Percentiles rank a stretch among this genome's conserved stretches.
Conservation (phyloP, 805 yeast genomes). For the Starmerella floricola region DNA sequence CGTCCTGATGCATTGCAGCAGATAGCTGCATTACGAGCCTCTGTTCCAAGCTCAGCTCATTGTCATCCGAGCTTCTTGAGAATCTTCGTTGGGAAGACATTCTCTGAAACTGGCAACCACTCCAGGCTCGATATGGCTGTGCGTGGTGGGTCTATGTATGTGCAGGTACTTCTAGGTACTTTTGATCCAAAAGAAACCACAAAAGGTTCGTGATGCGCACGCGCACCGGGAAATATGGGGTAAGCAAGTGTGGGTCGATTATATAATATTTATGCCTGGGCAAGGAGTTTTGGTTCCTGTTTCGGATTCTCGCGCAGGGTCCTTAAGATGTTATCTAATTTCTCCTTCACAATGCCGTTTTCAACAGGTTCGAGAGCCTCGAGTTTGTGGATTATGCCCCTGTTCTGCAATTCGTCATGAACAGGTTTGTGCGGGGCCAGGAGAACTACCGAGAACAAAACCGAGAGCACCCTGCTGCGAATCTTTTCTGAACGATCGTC, state of each 20-base stretch:
- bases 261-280: background rate
- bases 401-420: slow-evolving; percentile 10
- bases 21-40: slow-evolving; percentile 20
- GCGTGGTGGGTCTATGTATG: no score
- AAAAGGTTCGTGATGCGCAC: no score
- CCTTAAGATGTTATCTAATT: slow-evolving; percentile 11
- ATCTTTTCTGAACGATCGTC: slow-evolving; percentile 5
- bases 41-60: slow-evolving; percentile 19
- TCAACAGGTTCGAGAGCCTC: slow-evolving; percentile 1
- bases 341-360: slow-evolving; percentile 8
- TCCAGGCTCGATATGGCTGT: background rate
- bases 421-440: slow-evolving; percentile 11
- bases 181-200: no score
- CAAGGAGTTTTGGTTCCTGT: slow-evolving; percentile 4
- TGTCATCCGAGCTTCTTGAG: slow-evolving; percentile 1
- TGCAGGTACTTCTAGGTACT: no score
- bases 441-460: slow-evolving; percentile 14
- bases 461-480: slow-evolving; percentile 17
- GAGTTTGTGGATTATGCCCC: slow-evolving; percentile 4
- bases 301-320: slow-evolving; percentile 10
- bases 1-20: slow-evolving; percentile 19
- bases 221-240: background rate
- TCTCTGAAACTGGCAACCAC: background rate
- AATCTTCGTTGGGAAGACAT: slow-evolving; percentile 4
- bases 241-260: background rate